Conservation (phyloP, 805 yeast genomes). For the Saccharomycopsis selenospora region DNA sequence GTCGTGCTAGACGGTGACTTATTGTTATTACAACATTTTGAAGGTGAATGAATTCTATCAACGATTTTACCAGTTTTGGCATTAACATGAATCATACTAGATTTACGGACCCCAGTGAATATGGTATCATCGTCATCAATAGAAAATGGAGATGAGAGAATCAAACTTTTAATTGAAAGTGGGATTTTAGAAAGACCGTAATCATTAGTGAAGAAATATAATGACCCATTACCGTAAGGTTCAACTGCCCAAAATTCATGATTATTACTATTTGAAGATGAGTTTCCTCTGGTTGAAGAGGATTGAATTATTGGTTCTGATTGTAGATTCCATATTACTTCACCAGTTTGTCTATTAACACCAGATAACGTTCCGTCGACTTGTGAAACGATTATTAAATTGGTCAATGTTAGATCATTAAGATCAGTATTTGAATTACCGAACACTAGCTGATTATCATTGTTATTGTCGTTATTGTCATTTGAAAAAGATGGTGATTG, state of each 20-base stretch:
- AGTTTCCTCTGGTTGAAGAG: conserved; percentile 6
- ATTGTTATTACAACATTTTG: conserved; percentile 21
- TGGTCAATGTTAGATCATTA: conserved; percentile 15
- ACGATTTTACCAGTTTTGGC: conserved; percentile 66
- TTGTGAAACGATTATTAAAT: conserved; percentile 18
- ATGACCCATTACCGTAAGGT: conserved; percentile 76
- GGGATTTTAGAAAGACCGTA: conserved; percentile 77
- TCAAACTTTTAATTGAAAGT: conserved; percentile 67
- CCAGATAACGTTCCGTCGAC: conserved; percentile 19
- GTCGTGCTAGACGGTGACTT: conserved; percentile 9
- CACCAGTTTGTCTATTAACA: conserved; percentile 18
- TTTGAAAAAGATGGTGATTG: neutral
- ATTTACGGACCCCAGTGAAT: conserved; percentile 76
- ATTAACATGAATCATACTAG: conserved; percentile 70
- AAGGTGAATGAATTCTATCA: neutral
- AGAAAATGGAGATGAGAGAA: conserved; percentile 80
- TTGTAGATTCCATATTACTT: conserved; percentile 17
- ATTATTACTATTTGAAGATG: conserved; percentile 25
- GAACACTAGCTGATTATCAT: conserved; percentile 12
- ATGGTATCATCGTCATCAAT: conserved; percentile 70
- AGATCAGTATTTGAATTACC: conserved; percentile 12
- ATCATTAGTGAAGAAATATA: conserved; percentile 71
- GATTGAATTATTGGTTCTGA: conserved; percentile 16
- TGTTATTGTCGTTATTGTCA: neutral
- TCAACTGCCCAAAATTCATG: conserved; percentile 77